Evolutionary conservation across 1,284 basidiomycete species (phyloP), one percentile per base, ranked within the genome.

Genomic region (Ceratobasidium sp.): DNA sequence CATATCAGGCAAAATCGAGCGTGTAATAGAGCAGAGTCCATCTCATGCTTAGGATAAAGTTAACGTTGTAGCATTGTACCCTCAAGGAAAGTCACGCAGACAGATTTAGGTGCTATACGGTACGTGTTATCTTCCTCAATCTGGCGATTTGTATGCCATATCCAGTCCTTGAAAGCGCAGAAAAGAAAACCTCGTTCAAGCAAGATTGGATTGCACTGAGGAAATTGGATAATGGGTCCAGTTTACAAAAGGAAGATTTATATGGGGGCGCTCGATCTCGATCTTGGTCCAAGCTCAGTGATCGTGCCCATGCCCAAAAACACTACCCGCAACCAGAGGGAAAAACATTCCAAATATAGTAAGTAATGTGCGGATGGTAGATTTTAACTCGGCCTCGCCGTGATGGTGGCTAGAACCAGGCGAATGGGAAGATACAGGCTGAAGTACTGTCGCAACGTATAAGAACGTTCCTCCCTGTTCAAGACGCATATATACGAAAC

Each of bases 361-460:
- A 46, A 94, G 84, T 6, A 86, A 80, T 6, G 90, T 87, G 39
- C 94, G 89, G 46, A 85, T 81, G 61, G 84, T 84, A 55, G 89
- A 88, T 23, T 87, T 85, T 60, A 92, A 84, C 26, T 83, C 81
- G 39, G 73, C 78, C 33, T 80, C 82, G 13, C 67, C 67, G 67
- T 86, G 86, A 18, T 87, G 87, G 18, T 93, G 90, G 56, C 82
- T 82, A 10, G 76, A 49, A 2, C 44, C 51, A 1, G 67, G 23
- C 28, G 26, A 13, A 46, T 13, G 53, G 26, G 78, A 68, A 2
- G 84, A 85, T 3, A 93, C 88, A 2, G 94, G 91, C 83, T 95
- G 94, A 33, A 97, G 88, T 49, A 96, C 93, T 1, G 97, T 97
- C 0, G 97, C 96, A 46, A 98, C 97, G 83, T 97, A 98, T 42